Conservation (phyloP, 2,329 filamentous ascomycete genomes). For the Magnaporthales sp. region DNA sequence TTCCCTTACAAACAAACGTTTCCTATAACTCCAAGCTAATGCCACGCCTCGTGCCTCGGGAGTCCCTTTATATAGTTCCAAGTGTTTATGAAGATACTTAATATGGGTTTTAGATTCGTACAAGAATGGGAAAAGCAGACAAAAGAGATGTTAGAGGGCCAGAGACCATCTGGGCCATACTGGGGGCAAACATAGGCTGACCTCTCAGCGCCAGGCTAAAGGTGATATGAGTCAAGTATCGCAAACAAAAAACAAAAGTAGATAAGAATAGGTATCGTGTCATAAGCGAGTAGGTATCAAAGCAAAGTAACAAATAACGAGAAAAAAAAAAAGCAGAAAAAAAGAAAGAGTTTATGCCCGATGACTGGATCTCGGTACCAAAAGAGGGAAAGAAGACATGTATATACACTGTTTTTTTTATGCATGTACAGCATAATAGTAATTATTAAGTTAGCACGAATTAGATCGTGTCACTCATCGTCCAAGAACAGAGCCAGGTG, state of each 20-base stretch:
- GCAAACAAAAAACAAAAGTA: neutral
- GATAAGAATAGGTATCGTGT: neutral
- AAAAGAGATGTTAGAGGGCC: neutral
- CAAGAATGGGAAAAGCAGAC: neutral
- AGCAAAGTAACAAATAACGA: no score
- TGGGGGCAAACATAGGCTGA: neutral
- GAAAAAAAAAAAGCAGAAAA: neutral
- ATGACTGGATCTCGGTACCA: neutral
- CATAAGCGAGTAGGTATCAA: neutral
- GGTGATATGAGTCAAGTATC: neutral
- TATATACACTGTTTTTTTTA: neutral
- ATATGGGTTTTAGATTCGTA: neutral
- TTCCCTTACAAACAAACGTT: neutral
- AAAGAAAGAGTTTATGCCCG: no score
- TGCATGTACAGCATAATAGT: neutral
- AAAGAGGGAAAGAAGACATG: neutral
- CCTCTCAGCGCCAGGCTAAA: neutral
- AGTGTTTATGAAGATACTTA: neutral
- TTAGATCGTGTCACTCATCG: neutral
- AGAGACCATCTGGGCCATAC: neutral
- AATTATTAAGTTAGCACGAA: neutral
- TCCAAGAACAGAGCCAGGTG: slow-evolving; percentile 22
- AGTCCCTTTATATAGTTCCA: neutral
- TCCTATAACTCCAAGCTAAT: neutral
- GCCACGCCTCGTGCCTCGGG: neutral